Base-by-base conservation (phyloP, 441 rosid species). In the Melastoma candidum region DNA sequence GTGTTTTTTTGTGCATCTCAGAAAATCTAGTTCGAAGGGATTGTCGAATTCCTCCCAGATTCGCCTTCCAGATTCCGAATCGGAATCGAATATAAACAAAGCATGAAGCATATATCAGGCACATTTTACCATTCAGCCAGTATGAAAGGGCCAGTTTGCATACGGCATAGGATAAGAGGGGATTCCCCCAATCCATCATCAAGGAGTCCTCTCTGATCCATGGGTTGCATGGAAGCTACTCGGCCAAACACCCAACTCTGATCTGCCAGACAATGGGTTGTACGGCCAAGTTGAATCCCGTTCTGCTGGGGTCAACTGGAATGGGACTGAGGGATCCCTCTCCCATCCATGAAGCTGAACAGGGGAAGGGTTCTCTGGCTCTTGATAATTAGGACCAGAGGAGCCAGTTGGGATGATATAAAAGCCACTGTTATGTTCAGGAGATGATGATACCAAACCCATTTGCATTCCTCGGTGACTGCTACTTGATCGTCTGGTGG, bases 181-280 rank as follows among this genome's bases (percentile, higher is more conserved):
- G 36, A 3, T 22, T 53, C 64, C 49, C 27, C 24, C 56, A 69
- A 51, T 50, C 63, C 69, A 73, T 52, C 61, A 68, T 61, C 77
- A 77, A 63, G 83, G 61, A 60, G 77, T 57, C 74, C 93, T 82
- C 74, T 79, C 89, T 2, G 77, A 70, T 29, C 93, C 79, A 56
- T 83, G 90, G 77, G 94, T 79, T 67, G 75, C 95, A 49, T 90
- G 93, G 74, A 79, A 61, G 74, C 75, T 75, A 68, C 68, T 54
- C 41, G 77, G 61, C 55, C 87, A 72, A 36, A 66, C 65, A 56
- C 71, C 46, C 7, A 75, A 51, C 46, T 77, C 87, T 7, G 81
- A 65, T 24, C 68, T 79, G 25, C 74, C 63, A 0, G 81, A 76
- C 7, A 70, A 68, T 51, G 78, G 95, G 43, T 80, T 85, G 72